phyloP scores from a whole-genome alignment of 2,329 filamentous ascomycete species.

The Ascocoryne sarcoides region DNA sequence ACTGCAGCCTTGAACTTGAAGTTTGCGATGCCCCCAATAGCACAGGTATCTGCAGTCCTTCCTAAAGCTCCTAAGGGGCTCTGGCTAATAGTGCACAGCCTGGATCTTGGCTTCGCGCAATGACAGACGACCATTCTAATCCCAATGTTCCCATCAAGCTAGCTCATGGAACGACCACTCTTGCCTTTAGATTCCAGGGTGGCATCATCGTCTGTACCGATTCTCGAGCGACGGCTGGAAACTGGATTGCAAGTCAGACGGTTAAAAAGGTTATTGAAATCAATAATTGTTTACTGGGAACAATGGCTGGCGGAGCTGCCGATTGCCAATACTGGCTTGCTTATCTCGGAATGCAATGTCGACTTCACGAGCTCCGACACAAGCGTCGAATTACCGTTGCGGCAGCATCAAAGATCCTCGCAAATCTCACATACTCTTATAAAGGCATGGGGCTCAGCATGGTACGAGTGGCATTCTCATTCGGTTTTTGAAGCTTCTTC shows the following conservation, averaged over 20 bases:
- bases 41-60: constrained; percentile 51
- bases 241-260: constrained; percentile 99
- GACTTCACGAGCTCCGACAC: constrained; percentile 96
- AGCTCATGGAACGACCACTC: constrained; percentile 94
- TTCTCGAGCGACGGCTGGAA: constrained; percentile 91
- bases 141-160: constrained; percentile 98
- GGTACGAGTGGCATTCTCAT: too few relatives aligned
- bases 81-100: constrained; percentile 43
- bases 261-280: constrained; percentile 99
- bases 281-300: constrained; percentile 87
- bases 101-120: constrained; percentile 88
- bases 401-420: constrained; percentile 94
- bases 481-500: too few relatives aligned
- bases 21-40: constrained; percentile 89
- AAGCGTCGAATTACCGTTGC: constrained; percentile 98
- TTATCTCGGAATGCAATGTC: constrained; percentile 98
- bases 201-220: constrained; percentile 98
- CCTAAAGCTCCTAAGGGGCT: constrained; percentile 4
- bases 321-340: constrained; percentile 99
- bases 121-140: constrained; percentile 95
- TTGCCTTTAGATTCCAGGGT: constrained; percentile 96
- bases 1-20: constrained; percentile 75
- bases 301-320: constrained; percentile 96
- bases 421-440: constrained; percentile 96
- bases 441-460: constrained; percentile 98